Percentiles rank a stretch among this genome's conserved stretches.
Evolutionary conservation across 805 yeast species (phyloP).

Genomic region (Saccharomycopsis schoenii): DNA sequence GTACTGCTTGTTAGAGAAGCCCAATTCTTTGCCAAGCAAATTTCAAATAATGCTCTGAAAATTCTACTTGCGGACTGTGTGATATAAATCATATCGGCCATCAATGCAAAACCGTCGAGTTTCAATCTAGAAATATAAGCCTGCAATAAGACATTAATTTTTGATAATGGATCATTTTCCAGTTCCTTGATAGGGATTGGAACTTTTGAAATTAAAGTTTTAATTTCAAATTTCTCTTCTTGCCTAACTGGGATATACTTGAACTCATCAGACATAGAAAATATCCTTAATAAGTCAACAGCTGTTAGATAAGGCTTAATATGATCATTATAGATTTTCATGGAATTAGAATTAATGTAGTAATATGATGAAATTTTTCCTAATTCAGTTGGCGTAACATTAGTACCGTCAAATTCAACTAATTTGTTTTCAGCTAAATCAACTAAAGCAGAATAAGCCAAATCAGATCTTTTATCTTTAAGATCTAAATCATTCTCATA

Average conservation of each 20-base stretch:
- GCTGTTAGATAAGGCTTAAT: constrained; percentile 56
- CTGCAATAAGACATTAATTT: constrained; percentile 72
- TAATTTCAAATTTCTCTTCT: constrained; percentile 73
- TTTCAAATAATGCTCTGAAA: constrained; percentile 75
- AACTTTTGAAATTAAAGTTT: constrained; percentile 55
- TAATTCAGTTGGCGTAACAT: constrained; percentile 50
- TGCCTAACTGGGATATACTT: constrained; percentile 72
- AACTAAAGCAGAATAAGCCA: constrained; percentile 68
- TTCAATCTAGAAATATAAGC: constrained; percentile 71
- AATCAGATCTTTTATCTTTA: constrained; percentile 46
- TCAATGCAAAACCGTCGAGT: constrained; percentile 81
- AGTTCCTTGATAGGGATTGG: constrained; percentile 83
- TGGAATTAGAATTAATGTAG: constrained; percentile 69
- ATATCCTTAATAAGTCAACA: constrained; percentile 67
- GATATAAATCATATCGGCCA: constrained; percentile 87
- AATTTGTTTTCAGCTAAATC: constrained; percentile 48
- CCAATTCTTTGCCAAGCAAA: constrained; percentile 64
- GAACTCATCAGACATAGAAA: constrained; percentile 80
- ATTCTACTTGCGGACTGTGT: constrained; percentile 90
- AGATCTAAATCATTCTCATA: constrained; percentile 43
- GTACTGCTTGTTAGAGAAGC: constrained; percentile 47
- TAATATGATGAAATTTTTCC: constrained; percentile 83
- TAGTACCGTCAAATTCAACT: constrained; percentile 42
- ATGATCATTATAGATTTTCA: constrained; percentile 47
- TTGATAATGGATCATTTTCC: constrained; percentile 61